Evolutionary conservation across 495 filamentous ascomycete genomes (phyloP).

Genomic region (Durotheca rogersii): DNA sequence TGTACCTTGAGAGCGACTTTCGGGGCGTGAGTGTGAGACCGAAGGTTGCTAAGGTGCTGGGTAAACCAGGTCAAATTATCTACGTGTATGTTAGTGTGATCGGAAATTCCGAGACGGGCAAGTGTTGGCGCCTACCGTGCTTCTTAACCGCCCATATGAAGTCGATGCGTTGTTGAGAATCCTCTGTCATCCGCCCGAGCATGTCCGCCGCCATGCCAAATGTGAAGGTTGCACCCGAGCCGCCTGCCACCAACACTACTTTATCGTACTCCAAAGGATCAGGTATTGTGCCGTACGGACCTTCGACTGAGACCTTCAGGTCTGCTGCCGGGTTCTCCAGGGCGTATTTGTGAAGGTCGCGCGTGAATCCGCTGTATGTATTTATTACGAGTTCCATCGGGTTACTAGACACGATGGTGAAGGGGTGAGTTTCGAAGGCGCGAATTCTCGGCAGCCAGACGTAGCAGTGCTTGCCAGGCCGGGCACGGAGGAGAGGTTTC

Average conservation of each 20-base stretch:
- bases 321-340: constrained; percentile 46
- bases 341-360: constrained; percentile 54
- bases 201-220: constrained; percentile 55
- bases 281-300: constrained; percentile 59
- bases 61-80: constrained; percentile 55
- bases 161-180: constrained; percentile 48
- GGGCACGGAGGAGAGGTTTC: constrained; percentile 44
- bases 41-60: constrained; percentile 48
- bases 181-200: constrained; percentile 45
- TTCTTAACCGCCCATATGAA: constrained; percentile 57
- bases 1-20: constrained; percentile 51
- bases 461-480: constrained; percentile 61
- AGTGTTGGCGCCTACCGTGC: constrained; percentile 43
- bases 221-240: constrained; percentile 59
- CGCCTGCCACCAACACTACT: constrained; percentile 59
- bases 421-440: constrained; percentile 59
- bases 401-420: constrained; percentile 56
- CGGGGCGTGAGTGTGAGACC: constrained; percentile 43
- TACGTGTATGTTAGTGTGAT: constrained; percentile 18
- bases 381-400: constrained; percentile 58
- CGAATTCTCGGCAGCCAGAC: constrained; percentile 61
- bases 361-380: constrained; percentile 58
- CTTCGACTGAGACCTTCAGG: constrained; percentile 56
- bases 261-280: constrained; percentile 58
- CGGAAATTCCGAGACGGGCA: constrained; percentile 7